These are phyloP conservation scores for Rhododendron ovatum DNA, from an alignment of 148 eudicot genomes.

Conservation along the genomic window DNA sequence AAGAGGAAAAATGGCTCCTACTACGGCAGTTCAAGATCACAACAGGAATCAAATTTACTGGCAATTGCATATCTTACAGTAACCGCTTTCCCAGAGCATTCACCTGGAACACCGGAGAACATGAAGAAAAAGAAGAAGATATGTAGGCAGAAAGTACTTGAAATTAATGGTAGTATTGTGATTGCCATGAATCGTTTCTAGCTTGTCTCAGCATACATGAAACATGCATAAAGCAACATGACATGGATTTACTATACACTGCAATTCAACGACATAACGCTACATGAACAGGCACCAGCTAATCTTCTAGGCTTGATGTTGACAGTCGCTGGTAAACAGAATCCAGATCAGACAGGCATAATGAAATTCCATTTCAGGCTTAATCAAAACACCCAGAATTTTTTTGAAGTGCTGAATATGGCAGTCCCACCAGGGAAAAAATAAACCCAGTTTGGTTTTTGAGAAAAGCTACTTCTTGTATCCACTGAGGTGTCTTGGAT, in stretches of 20 bases:
- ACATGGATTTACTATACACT: background rate
- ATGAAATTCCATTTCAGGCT: background rate
- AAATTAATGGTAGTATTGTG: background rate
- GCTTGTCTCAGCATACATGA: background rate
- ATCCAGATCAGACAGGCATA: background rate
- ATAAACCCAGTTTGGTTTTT: background rate
- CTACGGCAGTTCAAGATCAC: background rate
- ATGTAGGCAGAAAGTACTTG: background rate
- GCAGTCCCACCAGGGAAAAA: background rate
- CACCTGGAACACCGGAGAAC: background rate
- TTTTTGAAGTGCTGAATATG: too few species aligned
- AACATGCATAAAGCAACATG: background rate
- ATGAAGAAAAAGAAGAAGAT: background rate
- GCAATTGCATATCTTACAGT: background rate
- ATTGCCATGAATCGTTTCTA: background rate
- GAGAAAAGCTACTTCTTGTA: background rate
- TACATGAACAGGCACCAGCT: background rate
- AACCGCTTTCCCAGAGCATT: background rate
- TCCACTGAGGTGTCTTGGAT: constrained; percentile 7
- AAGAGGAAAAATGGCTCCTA: background rate
- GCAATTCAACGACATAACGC: background rate
- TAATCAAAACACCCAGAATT: background rate
- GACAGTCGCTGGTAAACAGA: background rate
- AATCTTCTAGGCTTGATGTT: background rate
- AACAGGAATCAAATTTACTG: background rate